Evolutionary conservation across 345 rosid species (phyloP).

Genomic region (Aquilaria malaccensis): DNA sequence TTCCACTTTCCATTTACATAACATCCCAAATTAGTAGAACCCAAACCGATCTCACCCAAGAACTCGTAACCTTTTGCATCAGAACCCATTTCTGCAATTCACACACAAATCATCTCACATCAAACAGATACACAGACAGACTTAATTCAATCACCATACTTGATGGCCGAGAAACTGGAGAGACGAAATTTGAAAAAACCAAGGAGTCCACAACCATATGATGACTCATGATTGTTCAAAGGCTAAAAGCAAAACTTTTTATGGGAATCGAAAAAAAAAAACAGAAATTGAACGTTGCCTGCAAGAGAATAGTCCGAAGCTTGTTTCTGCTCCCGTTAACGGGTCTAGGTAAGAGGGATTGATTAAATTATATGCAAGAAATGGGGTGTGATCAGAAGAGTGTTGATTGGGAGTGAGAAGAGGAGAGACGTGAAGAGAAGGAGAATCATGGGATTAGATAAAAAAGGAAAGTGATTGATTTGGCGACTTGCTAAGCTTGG

Average conservation of each 20-base stretch:
- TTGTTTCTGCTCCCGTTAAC: no score
- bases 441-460: neutral
- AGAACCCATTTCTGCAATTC: constrained; percentile 60
- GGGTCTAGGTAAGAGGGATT: no score
- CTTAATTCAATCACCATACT: neutral
- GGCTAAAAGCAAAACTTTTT: no score
- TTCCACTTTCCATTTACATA: constrained; percentile 74
- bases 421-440: constrained; percentile 11
- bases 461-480: no score
- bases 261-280: neutral
- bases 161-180: neutral
- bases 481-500: no score
- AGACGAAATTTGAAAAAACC: neutral
- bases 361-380: no score
- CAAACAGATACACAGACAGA: neutral
- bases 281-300: no score
- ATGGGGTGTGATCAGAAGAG: no score
- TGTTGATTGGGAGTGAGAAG: neutral
- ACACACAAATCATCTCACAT: neutral
- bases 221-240: neutral
- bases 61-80: constrained; percentile 53
- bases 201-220: neutral
- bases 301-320: no score
- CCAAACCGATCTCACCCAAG: constrained; percentile 74
- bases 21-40: constrained; percentile 55